A percentile compares a stretch with the other conserved stretches of the same genome.
Conservation (phyloP, 2,329 filamentous ascomycete genomes). For the Beauveria medogensis region DNA sequence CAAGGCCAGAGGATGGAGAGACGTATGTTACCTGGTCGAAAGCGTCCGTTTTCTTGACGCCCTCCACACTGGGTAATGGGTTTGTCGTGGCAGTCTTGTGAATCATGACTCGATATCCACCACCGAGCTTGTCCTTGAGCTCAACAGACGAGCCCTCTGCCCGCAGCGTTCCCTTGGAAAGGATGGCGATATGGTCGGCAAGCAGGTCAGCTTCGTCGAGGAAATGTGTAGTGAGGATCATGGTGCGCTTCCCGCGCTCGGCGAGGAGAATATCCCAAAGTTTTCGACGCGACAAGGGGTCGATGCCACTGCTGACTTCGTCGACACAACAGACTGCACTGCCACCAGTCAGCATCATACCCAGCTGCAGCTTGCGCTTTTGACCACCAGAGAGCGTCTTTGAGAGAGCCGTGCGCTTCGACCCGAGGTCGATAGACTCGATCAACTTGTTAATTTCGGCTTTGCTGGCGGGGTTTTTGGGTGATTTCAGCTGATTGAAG, state of each 20-base stretch:
- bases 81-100: constrained; percentile 47
- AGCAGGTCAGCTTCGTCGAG: constrained; percentile 87
- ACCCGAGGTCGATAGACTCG: constrained; percentile 61
- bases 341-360: constrained; percentile 91
- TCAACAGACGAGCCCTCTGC: constrained; percentile 79
- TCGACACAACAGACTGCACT: constrained; percentile 85
- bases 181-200: constrained; percentile 78
- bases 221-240: constrained; percentile 88
- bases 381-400: constrained; percentile 83
- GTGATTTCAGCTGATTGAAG: constrained; percentile 75
- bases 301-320: constrained; percentile 81
- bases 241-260: constrained; percentile 72
- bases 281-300: constrained; percentile 78
- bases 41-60: constrained; percentile 47
- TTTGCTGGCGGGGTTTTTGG: constrained; percentile 44
- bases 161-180: constrained; percentile 76
- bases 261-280: constrained; percentile 90
- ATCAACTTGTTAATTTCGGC: constrained; percentile 57
- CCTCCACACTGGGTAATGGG: constrained; percentile 43
- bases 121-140: constrained; percentile 73
- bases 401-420: constrained; percentile 64
- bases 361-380: constrained; percentile 84
- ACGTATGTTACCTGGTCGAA: constrained; percentile 69
- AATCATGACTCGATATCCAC: constrained; percentile 76
- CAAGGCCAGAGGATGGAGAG: constrained; percentile 59